Evolutionary conservation across 1,284 basidiomycete species (phyloP), one percentile per base, ranked within the genome.

Genomic region (Cerrena zonata): DNA sequence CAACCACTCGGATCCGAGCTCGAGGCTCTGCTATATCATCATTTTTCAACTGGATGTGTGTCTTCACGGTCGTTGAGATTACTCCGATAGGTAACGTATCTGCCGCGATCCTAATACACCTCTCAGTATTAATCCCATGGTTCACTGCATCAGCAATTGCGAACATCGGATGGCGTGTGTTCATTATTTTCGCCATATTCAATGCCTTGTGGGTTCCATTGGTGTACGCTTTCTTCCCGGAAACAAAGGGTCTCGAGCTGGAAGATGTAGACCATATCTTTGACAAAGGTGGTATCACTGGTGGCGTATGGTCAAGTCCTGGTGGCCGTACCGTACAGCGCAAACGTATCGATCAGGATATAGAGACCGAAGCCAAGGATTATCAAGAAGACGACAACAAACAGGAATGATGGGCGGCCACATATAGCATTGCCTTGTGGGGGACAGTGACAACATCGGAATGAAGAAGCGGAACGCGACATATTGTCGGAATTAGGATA

Each of bases 151-250:
- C 70, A 3, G 76, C 75, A 0, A 73, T 78, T 49, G 65, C 68
- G n/a, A 76, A 77, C 59, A 78, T 78, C 48, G 58, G 58, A 39
- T 76, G 73, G 70, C 62, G 68, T 23, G 73, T 75, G 2, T 77
- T 75, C 61, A 68, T 76, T 55, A 73, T 76, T 30, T 77, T 76
- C 55, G 72, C 72, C 4, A 61, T 71, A 24, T 71, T 74, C 57
- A 77, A 75, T 57, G 69, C 72, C 26, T 64, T 69, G 44, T 75
- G 70, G 67, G 70, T 74, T 4, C 70, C 70, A 2, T 60, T 76
- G 26, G 69, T 75, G n/a, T 73, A 69, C 53, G 57, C 65, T 49
- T 74, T 73, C 64, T 74, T 74, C 65, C 73, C 71, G 4, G 72
- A 75, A 58, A 75, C 73, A 5, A 64, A 70, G 39, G 70, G 70